Evolutionary conservation across 2,329 filamentous ascomycete genomes (phyloP).

Genomic region (Akanthomyces dipterigenus): DNA sequence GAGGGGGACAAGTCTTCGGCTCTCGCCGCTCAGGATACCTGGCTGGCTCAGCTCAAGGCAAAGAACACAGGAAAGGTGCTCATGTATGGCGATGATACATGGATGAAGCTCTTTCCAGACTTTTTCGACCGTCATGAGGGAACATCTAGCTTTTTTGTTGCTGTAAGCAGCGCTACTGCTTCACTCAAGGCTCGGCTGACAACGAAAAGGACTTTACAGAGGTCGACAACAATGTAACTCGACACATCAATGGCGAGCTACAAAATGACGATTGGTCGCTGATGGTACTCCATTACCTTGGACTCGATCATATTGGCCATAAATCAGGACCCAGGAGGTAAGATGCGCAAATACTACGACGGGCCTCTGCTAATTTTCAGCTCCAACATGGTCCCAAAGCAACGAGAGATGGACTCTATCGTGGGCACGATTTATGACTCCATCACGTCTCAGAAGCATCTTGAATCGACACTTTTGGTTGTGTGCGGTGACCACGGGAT

Average conservation of each 20-base stretch:
- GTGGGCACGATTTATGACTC: constrained; percentile 69
- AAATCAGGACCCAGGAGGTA: constrained; percentile 84
- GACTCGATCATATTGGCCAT: constrained; percentile 94
- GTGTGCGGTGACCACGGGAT: constrained; percentile 96
- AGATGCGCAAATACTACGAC: neutral
- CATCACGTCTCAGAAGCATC: constrained; percentile 63
- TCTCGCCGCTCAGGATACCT: constrained; percentile 83
- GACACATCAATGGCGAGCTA: constrained; percentile 76
- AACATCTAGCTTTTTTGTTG: constrained; percentile 96
- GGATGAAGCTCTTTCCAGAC: constrained; percentile 90
- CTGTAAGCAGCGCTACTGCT: constrained; percentile 53
- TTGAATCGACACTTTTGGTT: constrained; percentile 73
- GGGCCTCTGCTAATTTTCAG: constrained; percentile 35
- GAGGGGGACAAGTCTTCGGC: constrained; percentile 89
- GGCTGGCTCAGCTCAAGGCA: constrained; percentile 86
- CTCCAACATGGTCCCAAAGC: constrained; percentile 87
- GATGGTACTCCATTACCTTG: constrained; percentile 92
- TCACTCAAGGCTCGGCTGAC: neutral
- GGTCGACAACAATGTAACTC: constrained; percentile 94
- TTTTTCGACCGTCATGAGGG: constrained; percentile 85
- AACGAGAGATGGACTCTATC: constrained; percentile 86
- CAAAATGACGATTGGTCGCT: constrained; percentile 77
- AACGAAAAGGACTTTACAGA: constrained; percentile 81
- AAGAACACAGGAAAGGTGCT: constrained; percentile 67
- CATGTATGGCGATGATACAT: constrained; percentile 97